Evolutionary conservation across 176 grass and related monocot genomes (phyloP).

Genomic region (bread wheat (Triticum aestivum)): DNA sequence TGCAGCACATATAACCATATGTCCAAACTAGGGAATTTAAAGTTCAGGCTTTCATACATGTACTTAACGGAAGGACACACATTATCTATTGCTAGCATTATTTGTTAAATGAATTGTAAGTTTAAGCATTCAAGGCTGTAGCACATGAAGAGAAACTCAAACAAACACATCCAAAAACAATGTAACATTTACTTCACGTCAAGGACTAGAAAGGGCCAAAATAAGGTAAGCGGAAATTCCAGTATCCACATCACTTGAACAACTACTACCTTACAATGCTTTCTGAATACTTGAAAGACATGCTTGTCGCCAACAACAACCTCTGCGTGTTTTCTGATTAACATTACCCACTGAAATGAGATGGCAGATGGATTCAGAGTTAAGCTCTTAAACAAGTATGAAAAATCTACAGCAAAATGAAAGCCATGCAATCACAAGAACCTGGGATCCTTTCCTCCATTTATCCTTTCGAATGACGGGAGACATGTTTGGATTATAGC

Average conservation of each 20-base stretch:
- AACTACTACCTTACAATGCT: conserved; percentile 74
- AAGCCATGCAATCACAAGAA: conserved; percentile 35
- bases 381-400: background rate
- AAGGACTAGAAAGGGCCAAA: conserved; percentile 3
- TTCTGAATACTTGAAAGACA: conserved; percentile 80
- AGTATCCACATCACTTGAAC: conserved; percentile 3
- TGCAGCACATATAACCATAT: background rate
- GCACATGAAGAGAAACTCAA: background rate
- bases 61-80: background rate
- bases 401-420: conserved; percentile 20
- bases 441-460: conserved; percentile 99
- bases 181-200: background rate
- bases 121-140: background rate
- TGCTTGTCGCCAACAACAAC: conserved; percentile 63
- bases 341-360: conserved; percentile 85
- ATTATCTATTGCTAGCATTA: background rate
- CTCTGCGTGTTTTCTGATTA: conserved; percentile 80
- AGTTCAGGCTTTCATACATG: background rate
- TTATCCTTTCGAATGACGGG: conserved; percentile 70
- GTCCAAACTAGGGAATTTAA: conserved; percentile 3
- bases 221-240: background rate
- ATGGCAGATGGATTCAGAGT: conserved; percentile 22
- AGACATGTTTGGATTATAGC: conserved; percentile 84
- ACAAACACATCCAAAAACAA: background rate
- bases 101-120: conserved; percentile 15